Conservation (phyloP, 257 asterid species). For the Dorcoceras hygrometricum region DNA sequence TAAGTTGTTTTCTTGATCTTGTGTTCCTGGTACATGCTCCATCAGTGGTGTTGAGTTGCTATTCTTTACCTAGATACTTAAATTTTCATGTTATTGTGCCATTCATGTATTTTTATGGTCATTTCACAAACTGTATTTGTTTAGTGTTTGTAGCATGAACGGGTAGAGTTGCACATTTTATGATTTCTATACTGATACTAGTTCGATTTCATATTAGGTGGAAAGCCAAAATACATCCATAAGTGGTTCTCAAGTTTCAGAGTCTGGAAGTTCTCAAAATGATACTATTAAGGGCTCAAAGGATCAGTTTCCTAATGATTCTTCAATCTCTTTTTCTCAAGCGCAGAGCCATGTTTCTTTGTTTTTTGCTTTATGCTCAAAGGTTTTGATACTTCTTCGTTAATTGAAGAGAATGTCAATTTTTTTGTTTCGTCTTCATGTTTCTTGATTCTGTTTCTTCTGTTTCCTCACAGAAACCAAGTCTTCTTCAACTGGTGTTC, state of each 20-base stretch:
- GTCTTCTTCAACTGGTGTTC: slow-evolving; percentile 77
- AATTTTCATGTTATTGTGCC: neutral
- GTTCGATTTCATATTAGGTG: slow-evolving; percentile 39
- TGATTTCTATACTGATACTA: slow-evolving; percentile 2
- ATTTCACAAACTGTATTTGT: slow-evolving; percentile 4
- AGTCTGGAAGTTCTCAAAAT: slow-evolving; percentile 51
- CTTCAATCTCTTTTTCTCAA: slow-evolving; percentile 51
- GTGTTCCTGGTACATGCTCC: slow-evolving; percentile 4
- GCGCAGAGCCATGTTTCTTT: slow-evolving; percentile 71
- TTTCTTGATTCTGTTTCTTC: slow-evolving; percentile 25
- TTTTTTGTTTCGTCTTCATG: slow-evolving; percentile 16
- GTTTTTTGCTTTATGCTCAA: slow-evolving; percentile 79
- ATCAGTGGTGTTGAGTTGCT: slow-evolving; percentile 4
- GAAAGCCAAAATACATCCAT: slow-evolving; percentile 72
- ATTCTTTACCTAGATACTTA: neutral
- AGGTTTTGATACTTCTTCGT: slow-evolving; percentile 45
- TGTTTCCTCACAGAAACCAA: slow-evolving; percentile 63
- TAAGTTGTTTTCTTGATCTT: slow-evolving; percentile 8
- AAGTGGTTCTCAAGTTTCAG: slow-evolving; percentile 84
- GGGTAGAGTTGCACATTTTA: slow-evolving; percentile 4
- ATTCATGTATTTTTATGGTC: neutral
- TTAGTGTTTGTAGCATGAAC: neutral
- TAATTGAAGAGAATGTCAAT: slow-evolving; percentile 6
- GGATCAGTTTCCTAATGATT: slow-evolving; percentile 49
- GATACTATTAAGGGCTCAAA: slow-evolving; percentile 40